Base-by-base conservation (phyloP, 371 early-diverging fungal genomes). In the Lichtheimia ramosa region DNA sequence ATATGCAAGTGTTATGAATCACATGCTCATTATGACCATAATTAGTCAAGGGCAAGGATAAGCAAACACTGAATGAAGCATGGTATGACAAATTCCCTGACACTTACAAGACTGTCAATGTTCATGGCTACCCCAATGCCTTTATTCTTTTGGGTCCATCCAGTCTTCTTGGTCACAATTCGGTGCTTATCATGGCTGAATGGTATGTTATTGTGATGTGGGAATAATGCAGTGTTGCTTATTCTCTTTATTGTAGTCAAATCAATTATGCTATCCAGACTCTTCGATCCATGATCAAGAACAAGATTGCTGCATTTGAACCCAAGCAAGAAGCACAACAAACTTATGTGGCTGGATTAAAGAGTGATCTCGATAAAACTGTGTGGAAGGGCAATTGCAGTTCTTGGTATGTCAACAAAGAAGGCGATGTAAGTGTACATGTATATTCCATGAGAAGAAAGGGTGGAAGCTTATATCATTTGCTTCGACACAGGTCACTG, bases 51-150 rank as follows among this genome's bases (percentile, higher is more conserved):
- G 73, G 73, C 18, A 63, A 59, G 20, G 50, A 66, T 23, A 53
- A 48, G 43, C 15, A 46, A 23, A 40, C 52, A 3, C 42, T 73
- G 27, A 61, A 61, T 14, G 62, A 64, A n/a, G 24, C 56, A 28
- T 73, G 68, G 73, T 0, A 5, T 6, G 43, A 42, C 8, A 55
- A 56, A 16, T 63, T 59, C 49, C 65, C 64, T 8, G 62, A 66
- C 23, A 68, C 72, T 3, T 83, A 73, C 61, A 64, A 66, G 42
- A 62, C 70, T 1, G 59, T 64, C 2, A 55, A 59, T 5, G 48
- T 71, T 12, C 53, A 67, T 51, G 69, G 63, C 12, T 82, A 73
- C 48, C 82, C 82, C 41, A 82, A 82, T 58, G 60, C 75, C 2
- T 82, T 76, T 50, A 13, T 69, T 12, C 24, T 76, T 8, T 59